Evolutionary conservation across 2,329 filamentous ascomycete species (phyloP).

Genomic region (Mycocentrospora acerina): DNA sequence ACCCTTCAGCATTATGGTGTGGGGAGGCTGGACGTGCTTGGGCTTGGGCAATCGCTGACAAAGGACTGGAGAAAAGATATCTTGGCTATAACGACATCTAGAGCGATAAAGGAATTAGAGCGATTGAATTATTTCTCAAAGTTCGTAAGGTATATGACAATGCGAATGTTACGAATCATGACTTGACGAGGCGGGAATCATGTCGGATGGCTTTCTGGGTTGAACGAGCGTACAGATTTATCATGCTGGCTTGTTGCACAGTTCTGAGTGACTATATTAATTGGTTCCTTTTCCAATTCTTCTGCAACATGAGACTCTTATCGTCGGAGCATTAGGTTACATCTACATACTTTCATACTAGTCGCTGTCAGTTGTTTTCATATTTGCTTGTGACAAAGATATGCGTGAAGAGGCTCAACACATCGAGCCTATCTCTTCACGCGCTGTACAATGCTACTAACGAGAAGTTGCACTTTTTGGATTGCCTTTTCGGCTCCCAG

Average conservation of each 20-base stretch:
- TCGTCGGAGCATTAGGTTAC: neutral
- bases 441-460: slow-evolving; percentile 12
- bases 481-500: too few relatives aligned
- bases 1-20: slow-evolving; percentile 54
- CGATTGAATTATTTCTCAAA: neutral
- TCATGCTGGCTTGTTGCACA: slow-evolving; percentile 9
- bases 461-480: too few relatives aligned
- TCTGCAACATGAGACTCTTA: slow-evolving; percentile 4
- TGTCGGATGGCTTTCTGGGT: slow-evolving; percentile 2
- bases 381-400: too few relatives aligned
- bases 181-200: slow-evolving; percentile 1
- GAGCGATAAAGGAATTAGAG: slow-evolving; percentile 1
- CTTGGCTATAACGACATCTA: slow-evolving; percentile 55
- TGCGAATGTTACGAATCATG: slow-evolving; percentile 22
- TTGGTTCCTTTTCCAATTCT: neutral
- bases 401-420: too few relatives aligned
- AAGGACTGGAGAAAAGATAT: slow-evolving; percentile 48
- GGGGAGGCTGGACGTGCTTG: slow-evolving; percentile 53
- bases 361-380: too few relatives aligned
- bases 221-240: slow-evolving; percentile 4
- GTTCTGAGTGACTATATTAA: slow-evolving; percentile 1
- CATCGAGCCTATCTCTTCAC: slow-evolving; percentile 1
- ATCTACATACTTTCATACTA: neutral
- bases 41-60: slow-evolving; percentile 51
- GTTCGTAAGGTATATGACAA: slow-evolving; percentile 20